Evolutionary conservation across 1,284 basidiomycete species (phyloP), one percentile per base, ranked within the genome.

Genomic region (Microbotryomycetes sp.): DNA sequence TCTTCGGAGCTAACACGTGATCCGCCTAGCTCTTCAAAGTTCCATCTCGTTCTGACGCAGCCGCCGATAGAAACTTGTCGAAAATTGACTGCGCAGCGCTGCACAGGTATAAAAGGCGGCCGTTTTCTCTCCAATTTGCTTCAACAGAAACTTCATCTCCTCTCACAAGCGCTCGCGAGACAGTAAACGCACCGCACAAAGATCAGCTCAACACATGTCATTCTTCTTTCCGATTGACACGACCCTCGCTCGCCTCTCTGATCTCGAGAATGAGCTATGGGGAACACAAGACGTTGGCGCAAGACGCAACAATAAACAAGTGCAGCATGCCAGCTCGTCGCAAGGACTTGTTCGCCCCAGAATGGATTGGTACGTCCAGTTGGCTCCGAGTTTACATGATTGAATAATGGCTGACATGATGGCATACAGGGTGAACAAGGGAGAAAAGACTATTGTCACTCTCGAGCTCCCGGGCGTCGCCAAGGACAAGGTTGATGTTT

Each of bases 401-500:
- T n/a, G n/a, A n/a, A n/a, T n/a, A n/a, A n/a, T n/a, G 35, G 35
- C 35, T 41, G 35, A 41, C 35, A 11, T 9, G 35, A 41, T 41
- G n/a, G n/a, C n/a, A n/a, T 18, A 11, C 35, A 41, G 35, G 35
- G 35, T 45, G 54, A 59, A 69, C 6, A 73, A 77, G 16, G 53
- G 68, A 31, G 78, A 79, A 56, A 66, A 47, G 5, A 41, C 46
- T 31, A 41, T 74, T 3, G 77, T 76, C 16, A 71, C 75, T 0
- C 76, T 81, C 64, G 79, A 81, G 67, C 70, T 81, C 3, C 79
- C 80, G 0, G 79, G 79, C 4, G 50, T 79, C 45, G 74, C 71
- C 28, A 76, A 78, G 41, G 76, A 79, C 31, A 72, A 76, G 55
- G 69, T 80, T 23, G 56, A 72, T 30, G 75, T 81, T 59, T 73